A percentile compares a stretch with the other conserved stretches of the same genome.
Conservation (phyloP, 2,329 filamentous ascomycete species). For the Purpureocillium takamizusanense region DNA sequence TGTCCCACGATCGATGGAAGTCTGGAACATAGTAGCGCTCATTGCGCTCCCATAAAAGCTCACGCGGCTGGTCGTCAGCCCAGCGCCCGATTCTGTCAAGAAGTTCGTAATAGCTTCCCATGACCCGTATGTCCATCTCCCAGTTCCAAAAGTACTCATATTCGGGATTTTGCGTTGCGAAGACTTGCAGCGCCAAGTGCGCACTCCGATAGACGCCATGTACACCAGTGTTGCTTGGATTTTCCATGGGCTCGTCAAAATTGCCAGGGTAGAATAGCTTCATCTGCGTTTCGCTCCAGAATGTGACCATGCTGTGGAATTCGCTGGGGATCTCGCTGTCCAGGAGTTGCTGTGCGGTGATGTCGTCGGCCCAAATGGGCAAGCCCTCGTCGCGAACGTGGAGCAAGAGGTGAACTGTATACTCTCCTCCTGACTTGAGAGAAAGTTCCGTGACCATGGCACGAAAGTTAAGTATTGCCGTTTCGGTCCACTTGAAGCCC, state of each 20-base stretch:
- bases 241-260: slow-evolving; percentile 59
- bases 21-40: slow-evolving; percentile 68
- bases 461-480: slow-evolving; percentile 72
- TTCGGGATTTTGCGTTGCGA: slow-evolving; percentile 52
- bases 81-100: slow-evolving; percentile 59
- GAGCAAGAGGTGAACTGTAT: slow-evolving; percentile 72
- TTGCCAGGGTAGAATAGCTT: slow-evolving; percentile 62
- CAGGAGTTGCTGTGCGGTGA: slow-evolving; percentile 63
- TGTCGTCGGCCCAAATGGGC: slow-evolving; percentile 74
- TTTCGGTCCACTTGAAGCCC: slow-evolving; percentile 68
- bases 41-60: slow-evolving; percentile 69
- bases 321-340: slow-evolving; percentile 57
- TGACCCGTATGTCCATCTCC: slow-evolving; percentile 60
- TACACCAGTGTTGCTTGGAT: slow-evolving; percentile 47
- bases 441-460: slow-evolving; percentile 73
- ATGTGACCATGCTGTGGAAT: slow-evolving; percentile 69
- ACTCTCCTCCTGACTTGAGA: slow-evolving; percentile 71
- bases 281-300: slow-evolving; percentile 86
- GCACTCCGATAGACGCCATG: slow-evolving; percentile 62
- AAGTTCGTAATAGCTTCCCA: slow-evolving; percentile 63
- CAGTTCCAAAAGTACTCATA: slow-evolving; percentile 63
- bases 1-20: slow-evolving; percentile 61
- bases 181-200: slow-evolving; percentile 55
- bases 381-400: slow-evolving; percentile 74
- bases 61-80: slow-evolving; percentile 58